A percentile compares a stretch with the other conserved stretches of the same genome.
Conservation (phyloP, 805 yeast genomes). For the Kluyveromyces aestuarii region DNA sequence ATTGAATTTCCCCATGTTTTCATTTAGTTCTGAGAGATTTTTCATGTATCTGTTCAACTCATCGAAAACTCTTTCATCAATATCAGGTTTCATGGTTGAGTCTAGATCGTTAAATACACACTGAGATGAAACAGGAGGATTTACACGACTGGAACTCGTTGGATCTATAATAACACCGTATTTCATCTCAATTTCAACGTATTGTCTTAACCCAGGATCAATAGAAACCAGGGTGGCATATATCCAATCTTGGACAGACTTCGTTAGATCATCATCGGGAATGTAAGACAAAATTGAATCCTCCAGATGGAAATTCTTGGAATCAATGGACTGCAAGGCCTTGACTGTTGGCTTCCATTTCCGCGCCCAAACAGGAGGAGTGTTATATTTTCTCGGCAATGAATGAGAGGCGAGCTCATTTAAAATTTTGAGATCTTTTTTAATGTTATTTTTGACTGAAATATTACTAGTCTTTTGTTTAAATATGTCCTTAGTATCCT, state of each 20-base stretch:
- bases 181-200: slow-evolving; percentile 65
- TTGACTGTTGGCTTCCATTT: slow-evolving; percentile 48
- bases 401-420: slow-evolving; percentile 23
- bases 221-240: slow-evolving; percentile 70
- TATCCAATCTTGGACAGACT: slow-evolving; percentile 81
- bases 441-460: slow-evolving; percentile 26
- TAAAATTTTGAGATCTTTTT: slow-evolving; percentile 23
- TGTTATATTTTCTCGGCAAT: slow-evolving; percentile 54
- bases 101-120: slow-evolving; percentile 49
- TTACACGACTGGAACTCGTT: slow-evolving; percentile 49
- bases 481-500: slow-evolving; percentile 15
- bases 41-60: slow-evolving; percentile 47
- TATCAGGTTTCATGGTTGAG: slow-evolving; percentile 54
- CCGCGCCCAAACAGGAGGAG: slow-evolving; percentile 79
- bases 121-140: slow-evolving; percentile 61
- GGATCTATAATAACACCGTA: slow-evolving; percentile 65
- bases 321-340: slow-evolving; percentile 25
- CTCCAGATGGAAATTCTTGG: slow-evolving; percentile 28
- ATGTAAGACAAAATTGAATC: slow-evolving; percentile 55
- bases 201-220: slow-evolving; percentile 41
- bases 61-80: slow-evolving; percentile 52
- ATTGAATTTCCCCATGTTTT: slow-evolving; percentile 45
- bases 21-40: slow-evolving; percentile 43
- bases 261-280: slow-evolving; percentile 67
- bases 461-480: slow-evolving; percentile 23